A percentile compares a stretch with the other conserved stretches of the same genome.
Conservation (phyloP, 139 green algal species). For the Pleodorina starrii region DNA sequence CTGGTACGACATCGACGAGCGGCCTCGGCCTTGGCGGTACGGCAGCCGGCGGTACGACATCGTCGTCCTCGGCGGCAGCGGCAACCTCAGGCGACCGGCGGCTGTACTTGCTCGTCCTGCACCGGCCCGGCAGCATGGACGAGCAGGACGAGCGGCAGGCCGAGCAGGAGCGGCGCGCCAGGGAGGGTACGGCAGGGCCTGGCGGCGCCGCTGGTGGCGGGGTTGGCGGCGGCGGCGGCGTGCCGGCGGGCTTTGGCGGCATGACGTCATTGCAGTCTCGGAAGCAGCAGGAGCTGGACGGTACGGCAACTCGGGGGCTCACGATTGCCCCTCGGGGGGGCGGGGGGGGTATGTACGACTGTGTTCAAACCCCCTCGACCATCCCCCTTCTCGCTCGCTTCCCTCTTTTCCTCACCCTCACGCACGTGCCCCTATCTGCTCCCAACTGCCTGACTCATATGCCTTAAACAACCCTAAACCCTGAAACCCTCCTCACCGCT, state of each 20-base stretch:
- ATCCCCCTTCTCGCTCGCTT: too few relatives aligned
- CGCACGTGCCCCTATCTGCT: too few relatives aligned
- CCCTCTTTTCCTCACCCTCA: too few relatives aligned
- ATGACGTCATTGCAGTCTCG: background rate
- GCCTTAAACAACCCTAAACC: too few relatives aligned
- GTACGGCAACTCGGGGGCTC: constrained; percentile 27
- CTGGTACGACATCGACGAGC: background rate
- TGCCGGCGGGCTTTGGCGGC: background rate
- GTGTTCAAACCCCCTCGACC: too few relatives aligned
- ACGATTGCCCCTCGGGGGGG: too few relatives aligned
- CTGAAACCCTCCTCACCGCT: too few relatives aligned
- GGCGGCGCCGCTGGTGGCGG: background rate
- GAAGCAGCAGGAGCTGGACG: constrained; percentile 43
- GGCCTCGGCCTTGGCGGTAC: background rate
- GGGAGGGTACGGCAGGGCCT: background rate
- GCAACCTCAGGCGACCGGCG: background rate
- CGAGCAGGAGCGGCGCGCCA: background rate
- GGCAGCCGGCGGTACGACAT: background rate
- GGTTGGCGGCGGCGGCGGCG: background rate
- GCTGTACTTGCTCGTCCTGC: constrained; percentile 69
- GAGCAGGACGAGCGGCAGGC: constrained; percentile 22
- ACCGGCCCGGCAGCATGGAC: constrained; percentile 56
- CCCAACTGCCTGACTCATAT: too few relatives aligned
- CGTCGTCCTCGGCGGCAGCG: too few relatives aligned
- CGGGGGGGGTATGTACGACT: too few relatives aligned